Conservation (phyloP, 1,139 yeast species). For the Tardiomyces depauwii region DNA sequence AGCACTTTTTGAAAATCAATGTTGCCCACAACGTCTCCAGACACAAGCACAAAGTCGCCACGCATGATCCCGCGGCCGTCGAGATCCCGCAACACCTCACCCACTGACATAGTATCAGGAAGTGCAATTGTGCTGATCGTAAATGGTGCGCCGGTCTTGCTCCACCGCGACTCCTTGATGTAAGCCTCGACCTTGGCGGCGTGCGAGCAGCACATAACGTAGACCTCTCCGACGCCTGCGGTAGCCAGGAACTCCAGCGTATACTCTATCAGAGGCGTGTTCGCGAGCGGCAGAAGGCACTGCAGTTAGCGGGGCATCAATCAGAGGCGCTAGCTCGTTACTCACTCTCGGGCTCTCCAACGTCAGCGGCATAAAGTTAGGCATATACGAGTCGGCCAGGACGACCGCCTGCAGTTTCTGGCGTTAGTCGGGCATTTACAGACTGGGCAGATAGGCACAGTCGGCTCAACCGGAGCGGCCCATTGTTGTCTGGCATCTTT, state of each 20-base stretch:
- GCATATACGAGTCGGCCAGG: constrained; percentile 84
- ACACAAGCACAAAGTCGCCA: constrained; percentile 78
- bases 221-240: constrained; percentile 85
- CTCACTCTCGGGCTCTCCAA: constrained; percentile 46
- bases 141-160: constrained; percentile 60
- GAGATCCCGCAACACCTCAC: constrained; percentile 94
- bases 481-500: no score
- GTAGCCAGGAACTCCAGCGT: constrained; percentile 89
- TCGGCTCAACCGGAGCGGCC: no score
- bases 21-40: constrained; percentile 92
- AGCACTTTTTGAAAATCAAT: constrained; percentile 67
- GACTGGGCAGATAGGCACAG: no score
- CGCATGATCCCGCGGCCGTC: constrained; percentile 83
- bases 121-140: constrained; percentile 66
- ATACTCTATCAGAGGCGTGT: constrained; percentile 87
- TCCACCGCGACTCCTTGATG: constrained; percentile 77
- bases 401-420: constrained; percentile 72
- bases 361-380: constrained; percentile 87
- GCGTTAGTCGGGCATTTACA: no score
- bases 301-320: constrained; percentile 4
- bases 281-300: constrained; percentile 83
- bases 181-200: constrained; percentile 81
- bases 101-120: constrained; percentile 85
- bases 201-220: constrained; percentile 79
- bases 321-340: constrained; percentile 26